Base-by-base conservation (phyloP, 2,329 filamentous ascomycete species). In the Neurospora sp. region DNA sequence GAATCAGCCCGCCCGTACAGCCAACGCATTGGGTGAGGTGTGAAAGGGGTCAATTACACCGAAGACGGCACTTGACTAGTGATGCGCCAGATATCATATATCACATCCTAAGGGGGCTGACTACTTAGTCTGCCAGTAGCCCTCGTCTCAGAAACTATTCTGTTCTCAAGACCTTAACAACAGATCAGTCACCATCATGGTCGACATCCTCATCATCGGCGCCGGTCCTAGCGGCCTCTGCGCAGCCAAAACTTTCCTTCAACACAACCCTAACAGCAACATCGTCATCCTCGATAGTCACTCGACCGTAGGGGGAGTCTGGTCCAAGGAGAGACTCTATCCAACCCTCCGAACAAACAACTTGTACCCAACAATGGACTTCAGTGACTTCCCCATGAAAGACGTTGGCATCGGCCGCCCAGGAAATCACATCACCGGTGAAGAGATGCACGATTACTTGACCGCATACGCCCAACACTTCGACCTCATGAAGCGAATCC, bases 341-440 rank as follows among this genome's bases (percentile, higher is more conserved):
- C 81, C 81, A 4, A 80, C 80, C 8, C 75, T 83, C 4, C 80
- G 79, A 70, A 81, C 81, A 4, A 83, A 83, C 73, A 83, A 82
- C 65, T 76, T 82, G 36, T 76, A 77, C 62, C 79, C 81, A 6
- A 79, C 77, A 19, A 79, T 81, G 43, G 79, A 82, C 70, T 79
- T 79, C 69, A 77, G 78, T 4, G 81, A 82, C 66, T 76, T 78
- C n/a, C 74, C 75, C 17, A 77, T 77, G 76, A 69, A 68, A 1
- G 74, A 73, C 23, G 83, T 83, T 70, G 81, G 78, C 33, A 82
- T 86, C 46, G 81, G 78, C 66, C 46, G 46, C 6, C 68, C 71
- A 6, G 86, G 85, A 17, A 77, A 89, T 68, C 88, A 91, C 76
- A 86, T 91, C 67, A 84, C 88, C 0, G 89, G 87, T 0, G 72